These are phyloP conservation scores for Pseudopyricularia cyperi DNA, from an alignment of 2,329 filamentous ascomycete species.

Conservation along the genomic window DNA sequence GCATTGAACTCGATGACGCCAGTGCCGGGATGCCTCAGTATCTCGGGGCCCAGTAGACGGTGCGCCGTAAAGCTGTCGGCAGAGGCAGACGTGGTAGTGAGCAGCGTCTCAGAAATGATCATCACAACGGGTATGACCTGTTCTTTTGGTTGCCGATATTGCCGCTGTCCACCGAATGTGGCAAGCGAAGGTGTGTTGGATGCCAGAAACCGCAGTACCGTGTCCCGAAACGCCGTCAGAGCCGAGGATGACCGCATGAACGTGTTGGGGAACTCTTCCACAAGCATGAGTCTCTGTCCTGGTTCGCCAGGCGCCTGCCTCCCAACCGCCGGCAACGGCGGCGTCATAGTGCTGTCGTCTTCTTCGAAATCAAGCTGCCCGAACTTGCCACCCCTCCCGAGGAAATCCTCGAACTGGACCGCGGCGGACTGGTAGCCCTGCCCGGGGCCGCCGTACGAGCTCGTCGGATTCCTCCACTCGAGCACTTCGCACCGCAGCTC, in stretches of 20 bases:
- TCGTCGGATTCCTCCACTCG: conserved; percentile 81
- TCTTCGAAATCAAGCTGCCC: conserved; percentile 30
- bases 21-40: conserved; percentile 68
- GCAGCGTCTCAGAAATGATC: conserved; percentile 79
- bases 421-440: conserved; percentile 58
- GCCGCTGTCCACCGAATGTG: conserved; percentile 20
- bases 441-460: conserved; percentile 35
- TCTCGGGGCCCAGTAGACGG: conserved; percentile 73
- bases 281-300: conserved; percentile 46
- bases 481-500: conserved; percentile 66
- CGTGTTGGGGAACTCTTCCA: conserved; percentile 75
- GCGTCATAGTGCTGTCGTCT: conserved; percentile 13
- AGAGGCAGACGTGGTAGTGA: conserved; percentile 73
- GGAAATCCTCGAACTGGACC: conserved; percentile 82
- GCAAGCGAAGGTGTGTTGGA: conserved; percentile 46
- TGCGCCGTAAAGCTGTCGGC: conserved; percentile 90
- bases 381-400: conserved; percentile 71
- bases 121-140: conserved; percentile 65
- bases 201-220: conserved; percentile 63
- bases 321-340: conserved; percentile 4
- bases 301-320: background rate
- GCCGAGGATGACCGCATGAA: conserved; percentile 52
- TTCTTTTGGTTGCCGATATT: no score
- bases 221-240: conserved; percentile 58
- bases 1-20: conserved; percentile 84